Conservation (phyloP, 2,329 filamentous ascomycete species). For the Torrubiellomyces zombiae region DNA sequence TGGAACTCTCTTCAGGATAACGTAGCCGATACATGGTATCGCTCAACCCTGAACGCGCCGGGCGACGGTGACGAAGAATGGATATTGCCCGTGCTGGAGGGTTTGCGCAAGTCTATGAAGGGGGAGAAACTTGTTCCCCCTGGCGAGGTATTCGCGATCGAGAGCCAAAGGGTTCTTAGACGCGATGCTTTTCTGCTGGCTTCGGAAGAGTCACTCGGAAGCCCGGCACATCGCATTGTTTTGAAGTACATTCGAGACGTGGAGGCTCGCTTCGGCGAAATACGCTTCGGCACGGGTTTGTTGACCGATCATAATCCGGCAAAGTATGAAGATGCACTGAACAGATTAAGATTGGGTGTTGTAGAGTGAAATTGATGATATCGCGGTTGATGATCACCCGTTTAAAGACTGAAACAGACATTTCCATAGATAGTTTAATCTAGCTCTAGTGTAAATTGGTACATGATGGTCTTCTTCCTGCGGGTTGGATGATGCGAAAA, state of each 20-base stretch:
- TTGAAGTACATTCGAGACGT: conserved; percentile 57
- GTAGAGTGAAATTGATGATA: conserved; percentile 10
- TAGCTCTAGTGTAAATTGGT: too few relatives aligned
- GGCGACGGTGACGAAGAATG: conserved; percentile 46
- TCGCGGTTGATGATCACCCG: too few relatives aligned
- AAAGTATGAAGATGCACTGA: conserved; percentile 53
- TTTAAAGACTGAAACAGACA: too few relatives aligned
- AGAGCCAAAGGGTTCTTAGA: conserved; percentile 50
- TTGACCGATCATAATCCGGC: conserved; percentile 61
- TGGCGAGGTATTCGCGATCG: conserved; percentile 59
- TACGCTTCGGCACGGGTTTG: conserved; percentile 58
- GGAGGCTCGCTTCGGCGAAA: conserved; percentile 51
- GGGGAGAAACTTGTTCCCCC: conserved; percentile 56
- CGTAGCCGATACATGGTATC: conserved; percentile 43
- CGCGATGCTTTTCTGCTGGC: conserved; percentile 42
- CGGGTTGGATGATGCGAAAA: too few relatives aligned
- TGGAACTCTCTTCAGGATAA: conserved; percentile 49
- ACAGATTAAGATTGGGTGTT: conserved; percentile 37
- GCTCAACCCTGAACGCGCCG: conserved; percentile 12
- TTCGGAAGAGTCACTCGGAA: conserved; percentile 34
- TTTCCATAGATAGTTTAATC: too few relatives aligned
- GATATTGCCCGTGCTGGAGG: conserved; percentile 51
- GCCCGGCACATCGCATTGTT: conserved; percentile 51
- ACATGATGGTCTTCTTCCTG: too few relatives aligned
- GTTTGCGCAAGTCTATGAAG: conserved; percentile 49